Conservation (phyloP, 495 filamentous ascomycete species). For the Xylaria castorea region DNA sequence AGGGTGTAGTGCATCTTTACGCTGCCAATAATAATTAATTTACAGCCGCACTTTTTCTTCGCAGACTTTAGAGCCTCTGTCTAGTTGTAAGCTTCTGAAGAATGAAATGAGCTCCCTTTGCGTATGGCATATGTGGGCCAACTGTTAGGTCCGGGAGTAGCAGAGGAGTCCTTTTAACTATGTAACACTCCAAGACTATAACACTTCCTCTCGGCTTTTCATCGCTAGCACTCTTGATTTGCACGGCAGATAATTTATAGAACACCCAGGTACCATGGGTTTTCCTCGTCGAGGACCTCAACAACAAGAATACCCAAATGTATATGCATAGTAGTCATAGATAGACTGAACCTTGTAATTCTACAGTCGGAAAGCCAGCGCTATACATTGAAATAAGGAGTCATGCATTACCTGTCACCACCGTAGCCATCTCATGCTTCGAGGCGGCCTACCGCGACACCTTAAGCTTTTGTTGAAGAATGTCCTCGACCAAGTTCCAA, state of each 20-base stretch:
- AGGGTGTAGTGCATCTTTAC: neutral
- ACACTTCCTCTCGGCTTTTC: neutral
- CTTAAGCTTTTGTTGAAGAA: neutral
- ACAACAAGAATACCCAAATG: neutral
- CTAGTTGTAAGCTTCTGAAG: neutral
- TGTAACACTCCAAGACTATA: neutral
- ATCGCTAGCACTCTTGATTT: neutral
- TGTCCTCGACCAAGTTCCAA: neutral
- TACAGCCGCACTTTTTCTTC: neutral
- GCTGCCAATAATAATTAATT: neutral
- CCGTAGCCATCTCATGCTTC: neutral
- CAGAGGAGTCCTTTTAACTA: neutral
- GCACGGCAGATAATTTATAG: neutral
- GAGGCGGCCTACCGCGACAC: neutral
- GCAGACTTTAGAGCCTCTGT: neutral
- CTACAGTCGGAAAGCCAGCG: neutral
- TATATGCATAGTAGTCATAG: neutral
- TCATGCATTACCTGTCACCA: neutral
- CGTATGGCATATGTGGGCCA: neutral
- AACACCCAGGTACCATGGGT: neutral
- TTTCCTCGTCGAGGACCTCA: neutral
- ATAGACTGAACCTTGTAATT: neutral
- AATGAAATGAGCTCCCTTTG: neutral
- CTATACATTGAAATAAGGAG: neutral
- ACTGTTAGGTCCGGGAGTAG: neutral